Base-by-base conservation (phyloP, 2,329 filamentous ascomycete species). In the Colletotrichum tabaci region DNA sequence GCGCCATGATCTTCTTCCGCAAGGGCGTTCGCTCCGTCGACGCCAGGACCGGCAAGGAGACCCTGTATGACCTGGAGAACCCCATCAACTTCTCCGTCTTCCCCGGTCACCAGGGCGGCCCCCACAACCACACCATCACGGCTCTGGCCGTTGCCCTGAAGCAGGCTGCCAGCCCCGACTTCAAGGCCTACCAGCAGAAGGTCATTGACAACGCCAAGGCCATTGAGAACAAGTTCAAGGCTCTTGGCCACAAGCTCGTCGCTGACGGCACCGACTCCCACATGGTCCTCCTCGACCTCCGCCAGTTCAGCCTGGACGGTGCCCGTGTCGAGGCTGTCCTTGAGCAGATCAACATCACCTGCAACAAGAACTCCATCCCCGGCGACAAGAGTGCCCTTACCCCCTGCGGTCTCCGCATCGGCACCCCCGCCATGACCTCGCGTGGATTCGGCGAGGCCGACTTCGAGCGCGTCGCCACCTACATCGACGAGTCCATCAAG, bases 1-100 rank as follows among this genome's bases (percentile, higher is more conserved):
- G 96, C 80, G 96, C 96, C 82, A 99, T 99, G 96, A 99, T 99
- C 87, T 99, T 99, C 91, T 99, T 95, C 92, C 94, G 96, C 85
- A 98, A 97, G 88, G 96, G 96, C 74, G 92, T 98, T 73, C 93
- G 96, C 80, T 94, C 93, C 79, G 93, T 93, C 66, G 94, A 98
- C 81, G 87, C 93, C 84, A 98, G 98, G 90, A 92, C 93, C 73
- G 95, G 95, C 79, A 96, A 98, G 86, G 90, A 96, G 87, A 92
- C 89, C 62, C 87, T 95, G 78, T 99, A 98, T 83, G 95, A 99
- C 80, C 90, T 99, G 44, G 96, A 99, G 88, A 90, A 92, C 77
- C 94, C 95, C 67, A 99, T 99, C 88, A 99, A 99, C 88, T 95
- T 97, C 84, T 98, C 96, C 69, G 96, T 99, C 82, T 99, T 99